Base-by-base conservation (phyloP, 2,329 filamentous ascomycete species). In the Phoma sp. region DNA sequence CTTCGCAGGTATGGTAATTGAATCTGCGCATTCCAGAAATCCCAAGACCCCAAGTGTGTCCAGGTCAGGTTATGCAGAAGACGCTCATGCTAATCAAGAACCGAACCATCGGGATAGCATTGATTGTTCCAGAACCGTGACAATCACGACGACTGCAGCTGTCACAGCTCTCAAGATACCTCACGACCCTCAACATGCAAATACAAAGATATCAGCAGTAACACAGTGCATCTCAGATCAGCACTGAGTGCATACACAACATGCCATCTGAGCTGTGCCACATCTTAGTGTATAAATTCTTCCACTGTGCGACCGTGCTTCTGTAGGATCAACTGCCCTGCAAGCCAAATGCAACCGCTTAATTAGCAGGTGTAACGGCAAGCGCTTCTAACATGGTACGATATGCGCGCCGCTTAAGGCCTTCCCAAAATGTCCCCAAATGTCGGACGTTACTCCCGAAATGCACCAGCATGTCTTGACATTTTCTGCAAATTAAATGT, bases 321-420 rank as follows among this genome's bases (percentile, higher is more conserved):
- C 42, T 41, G 43, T 18, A 41, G 43, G 49, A 52, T 46, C 42
- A 14, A 14, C 8, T 35, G 23, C 43, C 42, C 27, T 47, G 42
- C 36, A 47, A 29, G 22, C 4, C 7, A 13, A 13, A 11, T 40
- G 25, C 33, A 47, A 4, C 23, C 14, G n/a, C 10, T 30, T 32
- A 13, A 36, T 42, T 37, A 10, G 10, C 27, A 37, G 36, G 10
- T 36, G 32, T 52, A 35, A 46, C 25, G 25, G 25, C 32, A 18
- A 41, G 13, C 36, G 11, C 14, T 7, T 10, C 25, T 30, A 14
- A 1, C 30, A n/a, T 42, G 36, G 42, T 46, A 24, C 24, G 30
- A 41, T 24, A 3, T 24, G 37, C 22, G 9, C n/a, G 35, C n/a
- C 4, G 14, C 22, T 18, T 25, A n/a, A 22, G 36, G 49, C 38